Percentiles rank a stretch among this genome's conserved stretches.
These are phyloP conservation scores for Houttuynia cordata DNA, from an alignment of 164 flowering plant genomes.

Conservation along the genomic window DNA sequence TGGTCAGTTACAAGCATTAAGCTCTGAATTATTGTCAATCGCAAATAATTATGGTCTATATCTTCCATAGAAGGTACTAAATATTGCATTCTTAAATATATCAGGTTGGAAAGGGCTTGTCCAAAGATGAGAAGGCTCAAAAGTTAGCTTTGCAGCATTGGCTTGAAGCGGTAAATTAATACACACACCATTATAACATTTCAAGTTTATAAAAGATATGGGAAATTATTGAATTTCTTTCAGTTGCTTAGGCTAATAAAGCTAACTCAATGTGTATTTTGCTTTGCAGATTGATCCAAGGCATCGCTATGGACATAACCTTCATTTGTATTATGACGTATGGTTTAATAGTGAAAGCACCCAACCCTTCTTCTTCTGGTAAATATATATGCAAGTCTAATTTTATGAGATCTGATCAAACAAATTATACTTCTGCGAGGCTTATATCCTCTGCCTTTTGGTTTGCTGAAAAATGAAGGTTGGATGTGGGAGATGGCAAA, in stretches of 20 bases:
- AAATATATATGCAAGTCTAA: conserved; percentile 4
- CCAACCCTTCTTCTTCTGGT: conserved; percentile 82
- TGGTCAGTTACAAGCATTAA: not conserved
- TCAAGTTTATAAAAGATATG: too few relatives aligned
- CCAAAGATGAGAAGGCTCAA: conserved; percentile 68
- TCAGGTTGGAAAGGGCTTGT: conserved; percentile 71
- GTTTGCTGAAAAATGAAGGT: conserved; percentile 22
- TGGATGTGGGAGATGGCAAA: conserved; percentile 73
- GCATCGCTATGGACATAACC: conserved; percentile 62
- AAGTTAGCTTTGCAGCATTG: conserved; percentile 61
- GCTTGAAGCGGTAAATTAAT: conserved; percentile 57
- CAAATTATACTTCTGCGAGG: not conserved
- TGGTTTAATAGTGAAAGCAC: conserved; percentile 45
- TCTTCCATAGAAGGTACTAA: too few relatives aligned
- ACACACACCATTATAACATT: too few relatives aligned
- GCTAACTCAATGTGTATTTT: not conserved
- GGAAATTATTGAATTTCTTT: not conserved
- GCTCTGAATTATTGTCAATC: not conserved
- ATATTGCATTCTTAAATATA: not conserved
- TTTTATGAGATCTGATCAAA: not conserved
- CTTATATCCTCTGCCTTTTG: not conserved
- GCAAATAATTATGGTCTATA: not conserved
- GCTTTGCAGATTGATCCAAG: conserved; percentile 55
- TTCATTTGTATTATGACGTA: conserved; percentile 47
- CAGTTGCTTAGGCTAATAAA: not conserved